Base-by-base conservation (phyloP, 2,329 filamentous ascomycete species). In the Venturiaceae sp. region DNA sequence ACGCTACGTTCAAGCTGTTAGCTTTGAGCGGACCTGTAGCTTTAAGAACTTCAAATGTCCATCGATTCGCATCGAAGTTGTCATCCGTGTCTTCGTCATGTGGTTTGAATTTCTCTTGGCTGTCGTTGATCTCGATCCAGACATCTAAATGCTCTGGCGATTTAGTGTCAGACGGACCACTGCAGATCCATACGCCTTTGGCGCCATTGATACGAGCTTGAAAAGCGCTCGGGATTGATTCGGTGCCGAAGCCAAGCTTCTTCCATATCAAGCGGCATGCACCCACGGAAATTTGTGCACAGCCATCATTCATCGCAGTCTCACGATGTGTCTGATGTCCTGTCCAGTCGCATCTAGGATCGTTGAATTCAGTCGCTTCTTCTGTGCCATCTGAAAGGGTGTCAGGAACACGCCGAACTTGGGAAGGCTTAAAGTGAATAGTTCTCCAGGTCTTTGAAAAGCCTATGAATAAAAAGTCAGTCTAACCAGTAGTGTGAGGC, bases 121-220 rank as follows among this genome's bases (percentile, higher is more conserved):
- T 90, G 0, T 78, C 69, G 0, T 74, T 77, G 16, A 86, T 82
- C 58, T 85, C 78, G 44, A 91, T 87, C 86, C 85, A 88, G 9
- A 75, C 68, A 2, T 68, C 67, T 23, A 71, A 64, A 16, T 83
- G 70, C 0, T 74, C 66, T 0, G 63, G 57, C 1, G 77, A 71
- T 0, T 71, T 71, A 0, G 69, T 69, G 28, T 80, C 77, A 0
- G 73, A 65, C 3, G 74, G 68, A 0, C 76, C 73, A 62, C 86
- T 83, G 5, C 86, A 69, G 52, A 86, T 77, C 88, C 87, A 92
- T 63, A 92, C 76, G 0, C 88, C 89, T 68, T 92, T 92, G 0
- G 86, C 86, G 19, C 85, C 82, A 9, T 83, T 86, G 36, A 92
- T 80, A 0, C 89, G 80, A 1, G 76, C 87, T 68, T 92, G 88